Evolutionary conservation across 2,329 filamentous ascomycete genomes (phyloP).

Genomic region (Aspergillus sojae): DNA sequence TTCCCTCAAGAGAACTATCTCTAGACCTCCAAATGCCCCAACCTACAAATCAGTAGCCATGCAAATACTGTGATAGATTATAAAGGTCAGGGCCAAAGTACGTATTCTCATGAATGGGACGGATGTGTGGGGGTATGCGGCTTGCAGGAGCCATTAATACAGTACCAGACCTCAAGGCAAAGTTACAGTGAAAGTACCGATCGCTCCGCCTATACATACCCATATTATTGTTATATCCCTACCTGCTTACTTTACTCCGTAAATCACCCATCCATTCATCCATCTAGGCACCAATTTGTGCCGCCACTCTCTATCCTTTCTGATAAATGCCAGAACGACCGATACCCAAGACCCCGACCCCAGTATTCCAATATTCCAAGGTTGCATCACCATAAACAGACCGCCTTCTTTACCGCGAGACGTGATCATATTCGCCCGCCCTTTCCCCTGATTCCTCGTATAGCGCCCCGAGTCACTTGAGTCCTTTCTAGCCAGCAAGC

Average conservation of each 20-base stretch:
- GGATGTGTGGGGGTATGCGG: neutral
- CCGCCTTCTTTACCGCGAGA: slow-evolving; percentile 6
- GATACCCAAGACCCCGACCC: neutral
- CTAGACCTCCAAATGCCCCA: neutral
- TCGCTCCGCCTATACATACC: neutral
- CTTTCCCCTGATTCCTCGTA: slow-evolving; percentile 11
- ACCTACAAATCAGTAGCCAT: neutral
- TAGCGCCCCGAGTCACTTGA: neutral
- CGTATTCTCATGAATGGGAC: neutral
- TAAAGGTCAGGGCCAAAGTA: neutral
- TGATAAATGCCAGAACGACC: neutral
- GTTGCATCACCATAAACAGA: slow-evolving; percentile 3
- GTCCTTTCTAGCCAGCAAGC: slow-evolving; percentile 4
- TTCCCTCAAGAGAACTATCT: neutral
- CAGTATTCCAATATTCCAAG: neutral
- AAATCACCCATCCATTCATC: slow-evolving; percentile 6
- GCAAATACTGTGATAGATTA: neutral
- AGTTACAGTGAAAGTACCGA: slow-evolving; percentile 1
- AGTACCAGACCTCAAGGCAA: neutral
- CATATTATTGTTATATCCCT: slow-evolving; percentile 18
- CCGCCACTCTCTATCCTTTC: slow-evolving; percentile 11
- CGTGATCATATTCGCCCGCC: neutral
- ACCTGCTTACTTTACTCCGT: slow-evolving; percentile 11
- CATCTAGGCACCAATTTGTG: slow-evolving; percentile 7
- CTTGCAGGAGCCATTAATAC: neutral